Conservation (phyloP, 2,329 filamentous ascomycete genomes). For the Paecilomyces variotii region DNA sequence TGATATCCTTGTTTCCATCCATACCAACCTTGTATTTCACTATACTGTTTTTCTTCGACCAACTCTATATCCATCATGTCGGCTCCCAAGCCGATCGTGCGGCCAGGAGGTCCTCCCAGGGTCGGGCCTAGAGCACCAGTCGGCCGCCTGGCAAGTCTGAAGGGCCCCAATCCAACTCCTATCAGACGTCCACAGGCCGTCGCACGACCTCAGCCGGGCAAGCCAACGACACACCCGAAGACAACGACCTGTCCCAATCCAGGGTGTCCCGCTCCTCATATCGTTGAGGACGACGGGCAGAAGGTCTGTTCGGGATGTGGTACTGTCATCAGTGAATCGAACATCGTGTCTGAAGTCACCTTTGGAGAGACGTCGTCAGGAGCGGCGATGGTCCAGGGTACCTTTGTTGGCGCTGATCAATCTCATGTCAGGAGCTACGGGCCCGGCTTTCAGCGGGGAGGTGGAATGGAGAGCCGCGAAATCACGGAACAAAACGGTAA, state of each 20-base stretch:
- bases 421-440: constrained; percentile 61
- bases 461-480: constrained; percentile 44
- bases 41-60: background rate
- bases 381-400: constrained; percentile 84
- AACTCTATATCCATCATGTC: constrained; percentile 18
- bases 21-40: background rate
- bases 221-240: constrained; percentile 29
- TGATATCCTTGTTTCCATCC: background rate
- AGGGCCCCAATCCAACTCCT: constrained; percentile 27
- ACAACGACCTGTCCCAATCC: constrained; percentile 38
- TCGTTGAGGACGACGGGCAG: constrained; percentile 39
- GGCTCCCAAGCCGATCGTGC: constrained; percentile 23
- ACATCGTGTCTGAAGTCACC: constrained; percentile 84
- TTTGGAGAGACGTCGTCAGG: constrained; percentile 84
- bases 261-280: constrained; percentile 37
- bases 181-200: constrained; percentile 30
- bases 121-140: constrained; percentile 18
- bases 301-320: constrained; percentile 74
- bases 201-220: constrained; percentile 20
- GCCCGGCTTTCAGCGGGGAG: constrained; percentile 38
- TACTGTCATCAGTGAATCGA: constrained; percentile 72
- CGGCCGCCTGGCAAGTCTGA: constrained; percentile 33
- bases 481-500: constrained; percentile 39
- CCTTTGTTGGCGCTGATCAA: constrained; percentile 77
- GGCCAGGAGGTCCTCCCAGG: constrained; percentile 20